Base-by-base conservation (phyloP, 495 filamentous ascomycete genomes). In the Cenococcum geophilum region DNA sequence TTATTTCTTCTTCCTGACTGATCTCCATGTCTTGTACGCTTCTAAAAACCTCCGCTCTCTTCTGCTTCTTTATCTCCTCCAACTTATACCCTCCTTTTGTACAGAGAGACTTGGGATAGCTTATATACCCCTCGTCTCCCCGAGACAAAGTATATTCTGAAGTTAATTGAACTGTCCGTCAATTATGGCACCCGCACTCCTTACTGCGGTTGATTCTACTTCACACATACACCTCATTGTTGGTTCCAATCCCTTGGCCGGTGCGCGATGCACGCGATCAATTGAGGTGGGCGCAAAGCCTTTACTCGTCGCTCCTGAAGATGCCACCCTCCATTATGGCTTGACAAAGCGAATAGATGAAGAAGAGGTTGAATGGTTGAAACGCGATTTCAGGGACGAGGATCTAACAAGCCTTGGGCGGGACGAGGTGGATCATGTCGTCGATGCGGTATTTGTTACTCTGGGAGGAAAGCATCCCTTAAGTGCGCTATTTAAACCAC, bases 361-460 rank as follows among this genome's bases (percentile, higher is more conserved):
- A 43, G 84, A 85, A 49, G 76, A 85, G 62, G 83, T 89, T 23
- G 76, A 86, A 60, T 93, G 89, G 86, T 59, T 93, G 8, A 76
- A 80, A 61, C 81, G 85, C 36, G 73, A 76, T 0, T 96, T 96
- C 59, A 65, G 78, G 40, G 85, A 90, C n/a, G 75, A 78, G n/a
- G 88, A 97, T 70, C 71, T 96, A 43, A 86, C 81, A 37, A 84
- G 73, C 10, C 73, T 95, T 25, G 93, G 93, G 16, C 82, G 95
- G 57, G 79, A 83, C 60, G 89, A 96, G 55, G 85, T 95, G 8
- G 83, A 85, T 64, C 65, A 73, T 51, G 83, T 96, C 1, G 92
- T 95, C 12, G 93, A 98, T 71, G 86, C 85, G 50, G 95, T 97
- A 27, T 97, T 97, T 72, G 86, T 98, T 50, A 96, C 92, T 1